Base-by-base conservation (phyloP, 352 stramenopile genomes). In the Hyaloperonospora brassicae region DNA sequence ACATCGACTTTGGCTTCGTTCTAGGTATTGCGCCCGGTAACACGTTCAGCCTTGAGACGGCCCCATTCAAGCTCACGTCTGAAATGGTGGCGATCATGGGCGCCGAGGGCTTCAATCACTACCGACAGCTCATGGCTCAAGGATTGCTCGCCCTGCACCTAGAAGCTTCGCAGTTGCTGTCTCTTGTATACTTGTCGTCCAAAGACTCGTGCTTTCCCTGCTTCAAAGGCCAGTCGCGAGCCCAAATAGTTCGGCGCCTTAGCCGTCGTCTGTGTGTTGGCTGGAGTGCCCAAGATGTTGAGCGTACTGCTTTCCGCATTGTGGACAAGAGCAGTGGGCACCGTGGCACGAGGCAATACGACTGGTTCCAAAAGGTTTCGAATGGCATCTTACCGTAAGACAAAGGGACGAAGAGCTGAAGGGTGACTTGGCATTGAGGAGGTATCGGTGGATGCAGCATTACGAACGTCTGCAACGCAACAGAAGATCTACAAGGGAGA, bases 1-100 rank as follows among this genome's bases (percentile, higher is more conserved):
- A 98, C 74, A 99, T 99, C 67, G 96, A 99, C 68, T 99, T 98
- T 85, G 96, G 96, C 17, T 99, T 99, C 66, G 88, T 98, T 27
- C 85, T 99, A 54, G 95, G 94, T 34, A 98, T 97, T 67, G 95
- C 90, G n/a, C 95, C 96, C 17, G 96, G 96, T 34, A 95, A 97
- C 51, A 95, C 96, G 46, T 98, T 98, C 58, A 97, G 78, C 42
- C 81, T 98, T 36, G 96, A 99, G 71, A 95, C 87, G 10, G 95
- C 95, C 34, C 96, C 96, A 9, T 99, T 99, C 83, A 99, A 99
- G 66, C 78, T 99, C 5, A 98, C 95, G 10, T 79, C 79, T n/a
- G 96, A 99, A 43, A 98, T 98, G 74, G 86, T 98, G 8, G 86
- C 97, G 55, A 79, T 98, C 13, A 94, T 98, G 72, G 69, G 78